Evolutionary conservation across 257 asterid species (phyloP).

Genomic region (Perilla frutescens): DNA sequence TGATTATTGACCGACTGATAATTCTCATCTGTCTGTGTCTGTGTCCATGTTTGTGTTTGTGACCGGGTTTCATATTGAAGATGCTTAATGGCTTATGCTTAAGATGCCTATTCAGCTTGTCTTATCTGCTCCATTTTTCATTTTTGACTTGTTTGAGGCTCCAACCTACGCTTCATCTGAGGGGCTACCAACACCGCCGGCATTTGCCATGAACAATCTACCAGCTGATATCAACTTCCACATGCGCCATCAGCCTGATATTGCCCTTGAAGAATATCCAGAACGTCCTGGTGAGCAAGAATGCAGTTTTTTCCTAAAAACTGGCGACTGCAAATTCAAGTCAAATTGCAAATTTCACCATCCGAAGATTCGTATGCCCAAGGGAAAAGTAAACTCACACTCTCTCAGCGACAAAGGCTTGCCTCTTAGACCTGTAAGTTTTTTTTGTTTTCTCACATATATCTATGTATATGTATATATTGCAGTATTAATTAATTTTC

Average conservation of each 20-base stretch:
- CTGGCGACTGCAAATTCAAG: constrained; percentile 90
- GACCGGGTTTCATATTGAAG: not conserved
- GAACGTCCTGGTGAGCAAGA: constrained; percentile 94
- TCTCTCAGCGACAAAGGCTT: constrained; percentile 85
- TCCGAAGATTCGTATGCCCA: constrained; percentile 62
- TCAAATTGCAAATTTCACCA: constrained; percentile 90
- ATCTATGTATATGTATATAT: too few species aligned
- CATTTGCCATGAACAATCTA: constrained; percentile 66
- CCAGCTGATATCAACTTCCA: constrained; percentile 55
- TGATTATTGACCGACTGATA: not conserved
- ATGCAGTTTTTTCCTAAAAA: constrained; percentile 81
- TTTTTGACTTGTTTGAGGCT: constrained; percentile 54
- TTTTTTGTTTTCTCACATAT: constrained; percentile 1
- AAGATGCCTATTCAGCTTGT: constrained; percentile 13
- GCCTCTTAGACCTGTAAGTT: constrained; percentile 96
- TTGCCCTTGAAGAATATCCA: constrained; percentile 68
- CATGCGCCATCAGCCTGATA: constrained; percentile 51
- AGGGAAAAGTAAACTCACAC: constrained; percentile 44
- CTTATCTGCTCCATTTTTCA: constrained; percentile 39
- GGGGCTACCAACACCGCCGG: constrained; percentile 93
- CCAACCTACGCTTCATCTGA: constrained; percentile 64
- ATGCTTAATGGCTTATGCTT: not conserved
- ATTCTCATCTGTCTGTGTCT: not conserved
- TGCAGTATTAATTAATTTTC: too few species aligned
- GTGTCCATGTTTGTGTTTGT: not conserved